Percentiles rank a stretch among this genome's conserved stretches.
Conservation (phyloP, 2,329 filamentous ascomycete genomes). For the Cordyceps farinosa region DNA sequence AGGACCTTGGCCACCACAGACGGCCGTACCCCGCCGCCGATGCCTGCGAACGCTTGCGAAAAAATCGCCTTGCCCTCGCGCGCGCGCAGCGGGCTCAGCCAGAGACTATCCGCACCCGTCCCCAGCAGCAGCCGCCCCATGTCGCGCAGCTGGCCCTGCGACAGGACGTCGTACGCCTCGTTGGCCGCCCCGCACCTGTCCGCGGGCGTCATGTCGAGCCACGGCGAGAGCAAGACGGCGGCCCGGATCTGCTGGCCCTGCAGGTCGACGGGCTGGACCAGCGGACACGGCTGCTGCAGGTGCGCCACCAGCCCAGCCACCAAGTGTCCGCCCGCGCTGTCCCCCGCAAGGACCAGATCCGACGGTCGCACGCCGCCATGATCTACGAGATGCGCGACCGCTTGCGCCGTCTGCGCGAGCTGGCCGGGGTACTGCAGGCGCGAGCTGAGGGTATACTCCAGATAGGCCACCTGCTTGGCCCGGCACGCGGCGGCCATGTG, state of each 20-base stretch:
- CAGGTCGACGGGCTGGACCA: background rate
- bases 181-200: constrained; percentile 16
- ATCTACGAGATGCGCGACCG: constrained; percentile 21
- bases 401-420: constrained; percentile 22
- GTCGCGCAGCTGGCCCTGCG: background rate
- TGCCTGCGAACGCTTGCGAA: background rate
- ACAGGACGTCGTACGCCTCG: constrained; percentile 14
- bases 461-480: constrained; percentile 20
- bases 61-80: background rate
- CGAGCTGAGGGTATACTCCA: constrained; percentile 25
- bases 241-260: constrained; percentile 12
- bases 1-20: background rate
- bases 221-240: constrained; percentile 21
- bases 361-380: constrained; percentile 2
- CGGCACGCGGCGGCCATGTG: constrained; percentile 13
- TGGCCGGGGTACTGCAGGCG: constrained; percentile 24
- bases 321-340: constrained; percentile 25
- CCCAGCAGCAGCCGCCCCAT: background rate
- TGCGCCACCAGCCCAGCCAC: constrained; percentile 22
- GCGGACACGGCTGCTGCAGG: constrained; percentile 20
- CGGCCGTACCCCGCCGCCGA: background rate
- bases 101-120: background rate
- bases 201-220: constrained; percentile 20
- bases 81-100: background rate
- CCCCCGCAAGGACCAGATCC: constrained; percentile 23